These are phyloP conservation scores for Leishmania tropica DNA, from an alignment of 208 protist genomes.

Conservation along the genomic window DNA sequence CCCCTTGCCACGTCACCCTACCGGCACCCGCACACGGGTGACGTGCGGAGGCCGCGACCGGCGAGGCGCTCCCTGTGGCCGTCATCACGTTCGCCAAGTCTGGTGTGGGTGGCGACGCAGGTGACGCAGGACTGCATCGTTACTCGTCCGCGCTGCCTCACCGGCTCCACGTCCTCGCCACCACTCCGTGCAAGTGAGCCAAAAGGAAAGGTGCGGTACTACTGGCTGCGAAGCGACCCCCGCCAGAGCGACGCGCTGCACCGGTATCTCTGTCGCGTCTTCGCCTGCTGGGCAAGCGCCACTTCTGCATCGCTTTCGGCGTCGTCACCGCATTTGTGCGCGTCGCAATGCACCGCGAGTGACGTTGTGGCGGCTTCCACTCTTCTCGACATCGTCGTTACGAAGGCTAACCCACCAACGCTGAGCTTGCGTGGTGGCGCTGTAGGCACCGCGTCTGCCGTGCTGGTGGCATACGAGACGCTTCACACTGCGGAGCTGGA, in stretches of 20 bases:
- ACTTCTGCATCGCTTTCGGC: background rate
- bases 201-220: background rate
- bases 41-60: background rate
- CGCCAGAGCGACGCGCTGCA: conserved; percentile 11
- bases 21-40: background rate
- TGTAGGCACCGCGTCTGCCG: conserved; percentile 1
- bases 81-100: background rate
- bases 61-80: conserved; percentile 6
- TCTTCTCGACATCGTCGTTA: conserved; percentile 10
- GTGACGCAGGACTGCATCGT: conserved; percentile 14
- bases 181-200: background rate
- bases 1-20: background rate
- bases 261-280: background rate
- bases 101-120: conserved; percentile 24
- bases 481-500: conserved; percentile 5
- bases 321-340: background rate
- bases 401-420: conserved; percentile 11
- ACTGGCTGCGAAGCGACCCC: conserved; percentile 18
- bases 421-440: conserved; percentile 26
- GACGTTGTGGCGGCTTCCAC: background rate
- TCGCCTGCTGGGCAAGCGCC: conserved; percentile 5
- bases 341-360: background rate
- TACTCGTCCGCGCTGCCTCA: background rate
- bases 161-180: background rate
- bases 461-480: conserved; percentile 26